A percentile compares a stretch with the other conserved stretches of the same genome.
These are phyloP conservation scores for Colletotrichum sp. DNA, from an alignment of 2,329 filamentous ascomycete genomes.

Conservation along the genomic window DNA sequence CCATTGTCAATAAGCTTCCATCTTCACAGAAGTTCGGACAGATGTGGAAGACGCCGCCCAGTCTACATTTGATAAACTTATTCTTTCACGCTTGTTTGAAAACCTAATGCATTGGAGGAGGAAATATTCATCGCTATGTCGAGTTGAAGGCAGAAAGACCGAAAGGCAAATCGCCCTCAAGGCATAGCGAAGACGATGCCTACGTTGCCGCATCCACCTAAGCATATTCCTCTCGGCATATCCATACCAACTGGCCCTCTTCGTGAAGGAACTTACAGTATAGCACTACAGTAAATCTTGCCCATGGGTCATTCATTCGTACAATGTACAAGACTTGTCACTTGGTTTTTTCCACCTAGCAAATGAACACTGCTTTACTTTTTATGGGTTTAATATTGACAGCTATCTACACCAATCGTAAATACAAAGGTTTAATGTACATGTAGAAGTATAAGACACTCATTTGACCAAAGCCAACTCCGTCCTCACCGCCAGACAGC, in stretches of 20 bases:
- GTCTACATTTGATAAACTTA: background rate
- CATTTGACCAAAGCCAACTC: background rate
- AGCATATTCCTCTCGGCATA: background rate
- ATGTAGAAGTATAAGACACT: background rate
- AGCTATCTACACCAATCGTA: background rate
- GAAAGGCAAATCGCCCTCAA: too few relatives aligned
- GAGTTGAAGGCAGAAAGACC: too few relatives aligned
- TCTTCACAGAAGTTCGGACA: background rate
- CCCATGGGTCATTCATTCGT: accelerated
- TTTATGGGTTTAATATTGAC: background rate
- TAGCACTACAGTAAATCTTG: accelerated
- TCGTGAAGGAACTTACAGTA: background rate
- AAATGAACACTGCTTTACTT: background rate
- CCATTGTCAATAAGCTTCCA: background rate
- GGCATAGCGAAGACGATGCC: too few relatives aligned
- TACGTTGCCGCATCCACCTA: too few relatives aligned
- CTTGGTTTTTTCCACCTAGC: accelerated
- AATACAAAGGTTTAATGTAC: background rate
- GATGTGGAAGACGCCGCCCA: background rate
- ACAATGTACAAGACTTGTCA: background rate
- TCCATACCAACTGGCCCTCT: background rate
- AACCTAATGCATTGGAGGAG: background rate
- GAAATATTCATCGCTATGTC: too few relatives aligned
- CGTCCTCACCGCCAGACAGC: background rate
- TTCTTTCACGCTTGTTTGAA: background rate